These are phyloP conservation scores for Citrus maxima DNA, from an alignment of 345 rosid species.

Conservation along the genomic window DNA sequence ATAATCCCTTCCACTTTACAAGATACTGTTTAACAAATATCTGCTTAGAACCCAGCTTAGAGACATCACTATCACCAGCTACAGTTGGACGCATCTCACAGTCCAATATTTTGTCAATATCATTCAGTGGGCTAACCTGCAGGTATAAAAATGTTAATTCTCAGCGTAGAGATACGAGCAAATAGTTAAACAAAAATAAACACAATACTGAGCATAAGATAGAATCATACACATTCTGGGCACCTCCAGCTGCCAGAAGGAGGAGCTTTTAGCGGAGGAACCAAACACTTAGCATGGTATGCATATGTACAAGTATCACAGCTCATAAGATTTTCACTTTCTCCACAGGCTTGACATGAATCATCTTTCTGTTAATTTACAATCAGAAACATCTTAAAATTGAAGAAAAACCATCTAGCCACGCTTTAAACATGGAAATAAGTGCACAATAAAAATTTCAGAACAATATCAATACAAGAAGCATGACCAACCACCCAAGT, in stretches of 20 bases:
- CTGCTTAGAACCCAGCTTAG: conserved; percentile 64
- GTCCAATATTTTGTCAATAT: conserved; percentile 91
- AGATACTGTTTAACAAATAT: conserved; percentile 91
- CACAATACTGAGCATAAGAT: neutral
- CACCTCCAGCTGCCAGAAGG: conserved; percentile 84
- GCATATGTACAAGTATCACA: conserved; percentile 87
- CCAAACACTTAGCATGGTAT: conserved; percentile 79
- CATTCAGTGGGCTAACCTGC: conserved; percentile 96
- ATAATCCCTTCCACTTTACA: conserved; percentile 97
- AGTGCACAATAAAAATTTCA: neutral
- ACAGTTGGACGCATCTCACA: conserved; percentile 92
- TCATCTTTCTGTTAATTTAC: conserved; percentile 49
- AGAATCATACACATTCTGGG: conserved; percentile 81
- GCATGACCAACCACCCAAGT: neutral
- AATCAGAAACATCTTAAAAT: neutral
- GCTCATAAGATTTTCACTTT: conserved; percentile 59
- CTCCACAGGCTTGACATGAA: conserved; percentile 94
- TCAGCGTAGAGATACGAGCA: conserved; percentile 18
- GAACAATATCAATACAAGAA: neutral
- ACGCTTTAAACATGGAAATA: neutral
- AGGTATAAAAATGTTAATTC: conserved; percentile 21
- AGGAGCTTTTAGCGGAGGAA: conserved; percentile 78
- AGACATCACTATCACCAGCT: conserved; percentile 61
- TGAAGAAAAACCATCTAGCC: neutral
- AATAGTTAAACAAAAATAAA: conserved; percentile 3